These are phyloP conservation scores for Cryphonectria carpinicola DNA, from an alignment of 2,329 filamentous ascomycete genomes.

Conservation along the genomic window DNA sequence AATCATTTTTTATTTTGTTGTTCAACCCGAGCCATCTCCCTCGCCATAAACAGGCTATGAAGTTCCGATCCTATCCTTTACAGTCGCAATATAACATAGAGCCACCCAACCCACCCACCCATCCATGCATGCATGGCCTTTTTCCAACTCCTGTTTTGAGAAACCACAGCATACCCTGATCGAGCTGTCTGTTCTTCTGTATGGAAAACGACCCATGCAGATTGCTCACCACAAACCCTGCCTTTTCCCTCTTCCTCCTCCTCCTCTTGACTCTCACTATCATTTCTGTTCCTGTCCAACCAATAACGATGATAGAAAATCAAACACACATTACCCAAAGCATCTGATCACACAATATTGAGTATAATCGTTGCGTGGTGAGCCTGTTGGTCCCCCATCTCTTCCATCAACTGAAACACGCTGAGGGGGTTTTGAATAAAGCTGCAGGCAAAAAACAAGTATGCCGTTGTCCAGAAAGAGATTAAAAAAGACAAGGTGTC, in stretches of 20 bases:
- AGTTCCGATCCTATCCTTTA: slow-evolving; percentile 16
- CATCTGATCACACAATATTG: slow-evolving; percentile 19
- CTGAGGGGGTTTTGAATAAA: slow-evolving; percentile 15
- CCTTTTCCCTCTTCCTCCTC: background rate
- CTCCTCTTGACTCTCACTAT: background rate
- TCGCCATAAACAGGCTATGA: slow-evolving; percentile 6
- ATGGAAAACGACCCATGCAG: background rate
- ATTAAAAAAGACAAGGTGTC: slow-evolving; percentile 17
- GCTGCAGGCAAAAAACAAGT: slow-evolving; percentile 10
- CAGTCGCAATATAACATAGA: slow-evolving; percentile 23
- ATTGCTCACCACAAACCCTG: background rate
- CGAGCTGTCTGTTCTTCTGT: slow-evolving; percentile 13
- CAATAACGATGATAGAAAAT: slow-evolving; percentile 4
- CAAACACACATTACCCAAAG: slow-evolving; percentile 18
- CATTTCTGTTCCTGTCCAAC: slow-evolving; percentile 11
- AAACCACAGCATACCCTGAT: slow-evolving; percentile 17
- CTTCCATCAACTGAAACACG: slow-evolving; percentile 13
- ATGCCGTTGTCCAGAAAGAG: slow-evolving; percentile 16
- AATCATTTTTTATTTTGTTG: slow-evolving; percentile 20
- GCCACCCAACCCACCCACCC: background rate
- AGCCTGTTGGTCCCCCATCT: slow-evolving; percentile 14
- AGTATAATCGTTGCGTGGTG: slow-evolving; percentile 14
- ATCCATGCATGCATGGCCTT: background rate
- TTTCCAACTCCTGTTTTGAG: slow-evolving; percentile 24
- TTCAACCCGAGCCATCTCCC: slow-evolving; percentile 11